Base-by-base conservation (phyloP, 2,329 filamentous ascomycete genomes). In the Talaromyces sp. region DNA sequence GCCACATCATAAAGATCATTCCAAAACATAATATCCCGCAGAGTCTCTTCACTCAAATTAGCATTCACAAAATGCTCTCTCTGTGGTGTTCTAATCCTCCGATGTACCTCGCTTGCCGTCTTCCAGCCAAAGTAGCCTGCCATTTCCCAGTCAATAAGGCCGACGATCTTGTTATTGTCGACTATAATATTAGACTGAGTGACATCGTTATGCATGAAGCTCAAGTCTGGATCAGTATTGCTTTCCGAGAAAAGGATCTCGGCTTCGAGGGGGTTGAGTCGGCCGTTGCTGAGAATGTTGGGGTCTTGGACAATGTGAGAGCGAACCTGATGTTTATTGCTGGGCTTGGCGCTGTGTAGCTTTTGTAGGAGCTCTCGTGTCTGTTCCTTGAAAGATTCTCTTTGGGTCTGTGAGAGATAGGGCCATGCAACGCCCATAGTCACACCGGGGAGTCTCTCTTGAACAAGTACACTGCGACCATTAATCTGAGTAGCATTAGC, bases 61-160 rank as follows among this genome's bases (percentile, higher is more conserved):
- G 57, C 64, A 59, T 66, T 64, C 35, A 62, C 61, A 27, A 67
- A 69, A 62, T 65, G 59, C 58, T 69, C 68, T 41, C 62, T 58
- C 51, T 67, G 63, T 17, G 66, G 66, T 2, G 64, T 64, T 54
- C 67, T 60, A 21, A 66, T 63, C 50, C 41, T 58, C 27, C 63
- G 61, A 46, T 71, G 66, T 17, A 71, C 62, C 56, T 66, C 62
- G 19, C 32, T 14, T 5, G 32, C 32, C 32, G 41, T 46, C 41
- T 46, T 46, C 41, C 41, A 46, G 41, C 41, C 41, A 46, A 46
- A 46, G 41, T 21, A 38, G 14, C 32, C 32, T 46, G 19, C 41
- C 41, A 46, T 46, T 46, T 46, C 19, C 41, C 41, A 19, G n/a
- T 21, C 41, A 21, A 46, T 21, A 3, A 46, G 19, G 4, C 41